Conservation (phyloP, 805 yeast genomes). For the Candida insectorum region DNA sequence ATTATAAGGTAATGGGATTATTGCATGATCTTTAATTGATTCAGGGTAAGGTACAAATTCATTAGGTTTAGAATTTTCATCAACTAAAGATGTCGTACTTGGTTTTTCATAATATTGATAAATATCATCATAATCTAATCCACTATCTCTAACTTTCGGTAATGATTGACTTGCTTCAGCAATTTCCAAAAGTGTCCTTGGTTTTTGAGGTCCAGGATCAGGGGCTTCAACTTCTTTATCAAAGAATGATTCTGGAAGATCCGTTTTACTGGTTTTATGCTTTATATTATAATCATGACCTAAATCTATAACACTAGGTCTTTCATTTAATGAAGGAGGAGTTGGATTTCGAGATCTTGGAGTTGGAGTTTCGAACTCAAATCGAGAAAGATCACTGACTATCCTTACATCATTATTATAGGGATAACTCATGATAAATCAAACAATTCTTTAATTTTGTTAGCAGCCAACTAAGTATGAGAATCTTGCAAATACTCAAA, state of each 20-base stretch:
- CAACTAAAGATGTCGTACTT: slow-evolving; percentile 8
- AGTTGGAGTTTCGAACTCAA: slow-evolving; percentile 22
- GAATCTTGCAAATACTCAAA: too few relatives aligned
- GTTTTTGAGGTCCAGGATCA: slow-evolving; percentile 12
- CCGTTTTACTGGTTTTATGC: neutral
- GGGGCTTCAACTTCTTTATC: slow-evolving; percentile 4
- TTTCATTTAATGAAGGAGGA: slow-evolving; percentile 21
- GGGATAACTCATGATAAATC: too few relatives aligned
- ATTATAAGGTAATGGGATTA: slow-evolving; percentile 11
- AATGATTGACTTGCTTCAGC: slow-evolving; percentile 10
- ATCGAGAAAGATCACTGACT: slow-evolving; percentile 31
- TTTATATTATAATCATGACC: neutral
- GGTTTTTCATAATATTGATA: slow-evolving; percentile 16
- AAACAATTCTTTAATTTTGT: too few relatives aligned
- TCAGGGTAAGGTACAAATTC: slow-evolving; percentile 16
- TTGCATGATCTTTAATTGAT: slow-evolving; percentile 5
- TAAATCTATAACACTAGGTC: slow-evolving; percentile 2
- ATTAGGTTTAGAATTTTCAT: slow-evolving; percentile 2
- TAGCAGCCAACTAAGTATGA: too few relatives aligned
- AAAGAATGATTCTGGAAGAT: slow-evolving; percentile 3
- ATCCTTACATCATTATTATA: slow-evolving; percentile 24
- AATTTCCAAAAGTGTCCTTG: slow-evolving; percentile 11
- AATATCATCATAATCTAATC: slow-evolving; percentile 14
- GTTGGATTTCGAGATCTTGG: slow-evolving; percentile 32
- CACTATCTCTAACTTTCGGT: slow-evolving; percentile 7